Base-by-base conservation (phyloP, 306 rosid genomes). In the Vicia faba region DNA sequence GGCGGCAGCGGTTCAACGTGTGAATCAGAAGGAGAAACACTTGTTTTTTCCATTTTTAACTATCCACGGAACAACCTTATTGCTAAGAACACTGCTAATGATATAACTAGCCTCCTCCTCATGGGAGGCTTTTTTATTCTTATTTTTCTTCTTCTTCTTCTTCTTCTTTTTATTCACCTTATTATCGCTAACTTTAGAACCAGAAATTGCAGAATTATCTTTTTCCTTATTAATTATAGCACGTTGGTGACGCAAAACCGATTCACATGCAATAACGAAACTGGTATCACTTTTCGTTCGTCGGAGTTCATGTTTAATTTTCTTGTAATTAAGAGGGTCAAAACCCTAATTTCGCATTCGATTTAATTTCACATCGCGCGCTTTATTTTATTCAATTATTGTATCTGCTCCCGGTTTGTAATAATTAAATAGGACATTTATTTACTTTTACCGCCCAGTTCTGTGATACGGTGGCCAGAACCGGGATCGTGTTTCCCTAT, bases 231-330 rank as follows among this genome's bases (percentile, higher is more conserved):
- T 71, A 0, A 63, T 67, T 0, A 18, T 55, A 6, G 45, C 69
- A 0, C 18, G 66, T 2, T 82, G 68, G 8, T 75, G 85, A 2
- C 77, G 67, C 19, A 74, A 39, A 8, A 83, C 57, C 3, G 54
- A 28, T 4, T 84, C 95, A 1, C 92, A 69, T 2, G 78, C 85
- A 0, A 88, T 25, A 77, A 92, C 62, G 0, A 95, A 89, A 20
- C 98, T 92, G 4, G 60, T 46, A 64, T 92, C 98, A 46, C 98
- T 92, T 84, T 87, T 92, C 4, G 80, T 57, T 4, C 98, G 86
- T 0, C 92, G 75, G 0, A 91, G 77, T 40, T 78, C 86, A 0
- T 86, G 75, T 20, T 66, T 79, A n/a, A n/a, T n/a, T n/a, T n/a
- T n/a, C n/a, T n/a, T n/a, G n/a, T n/a, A n/a, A n/a, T n/a, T n/a